phyloP scores from a whole-genome alignment of 768 basidiomycete species.

The Mycena vulgaris region DNA sequence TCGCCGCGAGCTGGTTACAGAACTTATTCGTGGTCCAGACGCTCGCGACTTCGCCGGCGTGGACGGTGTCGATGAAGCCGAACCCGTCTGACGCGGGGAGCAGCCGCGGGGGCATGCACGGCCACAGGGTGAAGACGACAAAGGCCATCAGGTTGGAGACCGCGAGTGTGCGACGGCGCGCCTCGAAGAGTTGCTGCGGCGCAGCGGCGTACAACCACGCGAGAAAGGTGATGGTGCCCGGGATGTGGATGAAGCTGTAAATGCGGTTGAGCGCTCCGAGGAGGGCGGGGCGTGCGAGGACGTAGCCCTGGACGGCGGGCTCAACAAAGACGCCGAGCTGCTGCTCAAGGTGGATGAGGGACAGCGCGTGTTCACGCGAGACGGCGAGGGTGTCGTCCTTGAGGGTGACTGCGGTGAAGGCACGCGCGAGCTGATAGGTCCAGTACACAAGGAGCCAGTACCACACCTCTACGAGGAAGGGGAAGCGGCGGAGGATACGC shows the following conservation, averaged over 20 bases:
- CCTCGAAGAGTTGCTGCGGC: conserved; percentile 36
- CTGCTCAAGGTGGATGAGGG: conserved; percentile 38
- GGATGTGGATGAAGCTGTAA: conserved; percentile 40
- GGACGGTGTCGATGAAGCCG: conserved; percentile 37
- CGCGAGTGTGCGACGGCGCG: conserved; percentile 38
- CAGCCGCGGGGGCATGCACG: conserved; percentile 38
- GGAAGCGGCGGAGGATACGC: conserved; percentile 35
- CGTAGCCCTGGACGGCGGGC: conserved; percentile 36
- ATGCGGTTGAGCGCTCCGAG: conserved; percentile 39
- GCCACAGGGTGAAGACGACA: conserved; percentile 38
- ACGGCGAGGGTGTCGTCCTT: conserved; percentile 39
- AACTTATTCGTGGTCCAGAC: conserved; percentile 39
- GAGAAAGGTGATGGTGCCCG: conserved; percentile 38
- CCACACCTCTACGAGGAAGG: conserved; percentile 39
- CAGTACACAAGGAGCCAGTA: conserved; percentile 39
- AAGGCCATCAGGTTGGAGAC: conserved; percentile 40
- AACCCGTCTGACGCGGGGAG: conserved; percentile 35
- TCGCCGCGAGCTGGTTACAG: conserved; percentile 39
- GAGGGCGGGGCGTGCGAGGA: conserved; percentile 27
- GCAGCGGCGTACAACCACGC: conserved; percentile 39
- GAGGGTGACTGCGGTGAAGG: conserved; percentile 38
- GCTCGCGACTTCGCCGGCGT: conserved; percentile 36
- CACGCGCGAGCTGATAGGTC: conserved; percentile 38
- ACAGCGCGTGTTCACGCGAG: conserved; percentile 35
- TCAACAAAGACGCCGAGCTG: conserved; percentile 34